Percentiles rank a stretch among this genome's conserved stretches.
phyloP scores from a whole-genome alignment of 495 filamentous ascomycete species.

The Talaromyces proteolyticus region DNA sequence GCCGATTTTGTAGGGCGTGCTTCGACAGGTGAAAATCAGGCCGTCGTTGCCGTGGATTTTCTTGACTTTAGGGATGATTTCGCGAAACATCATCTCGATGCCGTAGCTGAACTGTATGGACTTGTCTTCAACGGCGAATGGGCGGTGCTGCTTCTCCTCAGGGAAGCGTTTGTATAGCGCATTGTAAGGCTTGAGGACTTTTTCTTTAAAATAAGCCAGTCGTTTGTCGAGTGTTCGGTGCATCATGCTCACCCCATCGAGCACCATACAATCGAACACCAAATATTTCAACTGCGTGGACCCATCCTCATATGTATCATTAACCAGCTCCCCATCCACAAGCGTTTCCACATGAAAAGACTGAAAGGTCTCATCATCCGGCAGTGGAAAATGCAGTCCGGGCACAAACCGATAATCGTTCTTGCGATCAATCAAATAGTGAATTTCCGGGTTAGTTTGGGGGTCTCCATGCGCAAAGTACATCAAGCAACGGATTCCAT shows the following conservation, averaged over 20 bases:
- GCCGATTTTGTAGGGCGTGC: slow-evolving; percentile 76
- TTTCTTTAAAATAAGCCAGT: slow-evolving; percentile 75
- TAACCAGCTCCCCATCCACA: slow-evolving; percentile 88
- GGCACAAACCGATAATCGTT: slow-evolving; percentile 91
- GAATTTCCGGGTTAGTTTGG: slow-evolving; percentile 48
- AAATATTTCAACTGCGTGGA: slow-evolving; percentile 67
- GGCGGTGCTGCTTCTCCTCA: slow-evolving; percentile 60
- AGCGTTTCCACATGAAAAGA: slow-evolving; percentile 75
- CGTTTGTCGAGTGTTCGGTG: slow-evolving; percentile 79
- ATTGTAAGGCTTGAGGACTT: slow-evolving; percentile 74
- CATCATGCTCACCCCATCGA: slow-evolving; percentile 73
- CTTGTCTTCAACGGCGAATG: slow-evolving; percentile 81
- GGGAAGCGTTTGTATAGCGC: slow-evolving; percentile 62
- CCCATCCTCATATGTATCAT: slow-evolving; percentile 62
- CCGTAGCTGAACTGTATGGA: slow-evolving; percentile 81
- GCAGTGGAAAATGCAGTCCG: slow-evolving; percentile 73
- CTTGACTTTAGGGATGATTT: slow-evolving; percentile 72
- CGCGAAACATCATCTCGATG: slow-evolving; percentile 83
- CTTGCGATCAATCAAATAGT: slow-evolving; percentile 91
- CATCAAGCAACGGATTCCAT: slow-evolving; percentile 90
- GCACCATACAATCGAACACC: slow-evolving; percentile 85
- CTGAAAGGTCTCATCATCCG: slow-evolving; percentile 47
- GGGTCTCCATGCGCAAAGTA: slow-evolving; percentile 63
- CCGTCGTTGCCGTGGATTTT: slow-evolving; percentile 84
- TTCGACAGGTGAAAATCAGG: slow-evolving; percentile 90